phyloP scores from a whole-genome alignment of 768 basidiomycete genomes.

The Sistotremastrum suecicum region DNA sequence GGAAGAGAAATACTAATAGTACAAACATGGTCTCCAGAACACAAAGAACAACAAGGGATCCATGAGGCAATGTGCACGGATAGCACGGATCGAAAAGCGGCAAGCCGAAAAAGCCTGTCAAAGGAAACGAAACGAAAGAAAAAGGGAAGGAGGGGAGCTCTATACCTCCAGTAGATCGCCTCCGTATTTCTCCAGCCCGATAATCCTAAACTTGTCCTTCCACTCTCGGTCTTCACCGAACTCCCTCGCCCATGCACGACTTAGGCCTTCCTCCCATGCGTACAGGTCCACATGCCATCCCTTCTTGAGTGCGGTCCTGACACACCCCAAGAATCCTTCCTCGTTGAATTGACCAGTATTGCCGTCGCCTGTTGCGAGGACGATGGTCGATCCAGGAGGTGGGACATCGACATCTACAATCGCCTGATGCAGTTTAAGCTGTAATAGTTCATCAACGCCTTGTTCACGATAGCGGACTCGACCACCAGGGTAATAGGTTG shows the following conservation, averaged over 20 bases:
- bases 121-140: not conserved
- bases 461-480: slow-evolving; percentile 71
- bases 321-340: slow-evolving; percentile 83
- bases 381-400: slow-evolving; percentile 58
- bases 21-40: too few species aligned
- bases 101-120: not conserved
- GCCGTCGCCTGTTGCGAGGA: slow-evolving; percentile 90
- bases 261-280: slow-evolving; percentile 78
- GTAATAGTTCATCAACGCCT: slow-evolving; percentile 89
- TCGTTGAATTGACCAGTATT: slow-evolving; percentile 87
- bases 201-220: slow-evolving; percentile 33
- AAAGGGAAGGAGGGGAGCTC: not conserved
- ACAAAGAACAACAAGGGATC: too few species aligned
- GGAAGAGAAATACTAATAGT: too few species aligned
- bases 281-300: slow-evolving; percentile 96
- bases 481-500: slow-evolving; percentile 10
- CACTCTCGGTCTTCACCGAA: slow-evolving; percentile 31
- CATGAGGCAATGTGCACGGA: too few species aligned
- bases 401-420: slow-evolving; percentile 57
- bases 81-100: too few species aligned
- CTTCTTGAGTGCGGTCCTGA: slow-evolving; percentile 68
- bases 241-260: slow-evolving; percentile 61
- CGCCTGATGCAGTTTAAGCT: slow-evolving; percentile 83
- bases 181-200: slow-evolving; percentile 57
- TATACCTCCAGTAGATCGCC: slow-evolving; percentile 36